Conservation (phyloP, 2,329 filamentous ascomycete species). For the Penicillium sp. region DNA sequence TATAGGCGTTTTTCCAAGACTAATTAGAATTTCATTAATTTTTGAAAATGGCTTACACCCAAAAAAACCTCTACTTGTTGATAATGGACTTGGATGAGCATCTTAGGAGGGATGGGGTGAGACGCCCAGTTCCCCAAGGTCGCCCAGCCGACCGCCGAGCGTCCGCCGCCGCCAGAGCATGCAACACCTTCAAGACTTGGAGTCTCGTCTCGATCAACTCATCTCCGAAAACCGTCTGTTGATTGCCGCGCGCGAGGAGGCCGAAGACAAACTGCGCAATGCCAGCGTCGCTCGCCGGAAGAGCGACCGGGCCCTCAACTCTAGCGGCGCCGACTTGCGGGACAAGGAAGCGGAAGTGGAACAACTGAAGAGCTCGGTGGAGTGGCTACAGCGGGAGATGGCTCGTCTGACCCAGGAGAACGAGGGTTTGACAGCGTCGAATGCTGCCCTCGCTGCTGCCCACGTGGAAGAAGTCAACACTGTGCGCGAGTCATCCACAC, state of each 20-base stretch:
- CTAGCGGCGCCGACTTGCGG: constrained; percentile 68
- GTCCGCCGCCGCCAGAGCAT: constrained; percentile 97
- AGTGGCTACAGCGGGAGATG: constrained; percentile 80
- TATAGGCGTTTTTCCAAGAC: too few species aligned
- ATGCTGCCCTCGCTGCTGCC: constrained; percentile 72
- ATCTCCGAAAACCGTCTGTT: constrained; percentile 81
- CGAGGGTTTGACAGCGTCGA: constrained; percentile 73
- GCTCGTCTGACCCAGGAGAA: constrained; percentile 80
- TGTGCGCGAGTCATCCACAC: constrained; percentile 63
- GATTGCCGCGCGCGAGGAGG: constrained; percentile 67
- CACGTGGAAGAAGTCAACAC: constrained; percentile 70
- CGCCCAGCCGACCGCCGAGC: constrained; percentile 90
- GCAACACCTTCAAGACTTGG: constrained; percentile 87
- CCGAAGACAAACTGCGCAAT: constrained; percentile 65
- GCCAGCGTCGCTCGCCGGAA: constrained; percentile 57
- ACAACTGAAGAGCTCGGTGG: constrained; percentile 73
- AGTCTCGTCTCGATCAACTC: constrained; percentile 80
- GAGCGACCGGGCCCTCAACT: constrained; percentile 59
- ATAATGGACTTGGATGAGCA: too few species aligned
- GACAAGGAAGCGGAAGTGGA: constrained; percentile 88
- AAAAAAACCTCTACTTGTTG: too few species aligned
- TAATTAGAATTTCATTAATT: too few species aligned
- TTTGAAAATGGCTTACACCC: too few species aligned
- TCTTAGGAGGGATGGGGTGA: constrained; percentile 91
- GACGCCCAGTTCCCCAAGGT: constrained; percentile 79